Evolutionary conservation across 2,329 filamentous ascomycete genomes (phyloP), one percentile per base, ranked within the genome.

Genomic region (Emmonsiellopsis sp.): DNA sequence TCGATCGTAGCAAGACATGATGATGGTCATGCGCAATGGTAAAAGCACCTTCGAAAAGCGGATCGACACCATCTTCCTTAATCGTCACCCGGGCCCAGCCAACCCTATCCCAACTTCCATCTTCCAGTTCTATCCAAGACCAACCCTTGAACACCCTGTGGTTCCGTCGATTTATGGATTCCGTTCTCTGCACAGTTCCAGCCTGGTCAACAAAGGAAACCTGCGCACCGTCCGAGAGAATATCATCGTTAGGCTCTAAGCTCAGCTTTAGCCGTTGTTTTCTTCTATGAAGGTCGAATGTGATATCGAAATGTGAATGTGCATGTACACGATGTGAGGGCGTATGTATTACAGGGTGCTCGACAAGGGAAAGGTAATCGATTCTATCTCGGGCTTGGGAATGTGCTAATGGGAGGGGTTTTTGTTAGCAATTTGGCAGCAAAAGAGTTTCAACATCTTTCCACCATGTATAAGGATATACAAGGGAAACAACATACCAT

Each of bases 1-100:
- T 85, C 31, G 79, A 79, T 57, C 80, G 81, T 31, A 89, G 82
- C 65, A 94, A 86, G 50, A 98, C 77, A 68, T 97, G 89, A 70
- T 98, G 90, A 61, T 91, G 83, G 65, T 95, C 83, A 53, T 86
- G 83, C 63, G 87, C 75, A 38, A 97, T 73, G 35, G 85, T 84
- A 67, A 97, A 96, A 2, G 86, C 86, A 51, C 93, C 93, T 69
- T 96, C 89, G 61, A 98, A 98, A 32, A 95, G 70, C 20, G 93
- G 93, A 13, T 80, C 67, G 42, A 76, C 70, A 2, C 93, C 93
- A 71, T 98, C 93, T 58, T 78, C 77, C 61, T 82, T 79, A 9
- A 98, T 76, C 47, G 84, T 82, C 57, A 97, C 83, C 54, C 93
- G 80, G 43, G 92, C 89, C 88, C 89, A 96, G 44, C 93, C 93